These are phyloP conservation scores for Fusarium verticillioides DNA, from an alignment of 2,329 filamentous ascomycete genomes.

Conservation along the genomic window DNA sequence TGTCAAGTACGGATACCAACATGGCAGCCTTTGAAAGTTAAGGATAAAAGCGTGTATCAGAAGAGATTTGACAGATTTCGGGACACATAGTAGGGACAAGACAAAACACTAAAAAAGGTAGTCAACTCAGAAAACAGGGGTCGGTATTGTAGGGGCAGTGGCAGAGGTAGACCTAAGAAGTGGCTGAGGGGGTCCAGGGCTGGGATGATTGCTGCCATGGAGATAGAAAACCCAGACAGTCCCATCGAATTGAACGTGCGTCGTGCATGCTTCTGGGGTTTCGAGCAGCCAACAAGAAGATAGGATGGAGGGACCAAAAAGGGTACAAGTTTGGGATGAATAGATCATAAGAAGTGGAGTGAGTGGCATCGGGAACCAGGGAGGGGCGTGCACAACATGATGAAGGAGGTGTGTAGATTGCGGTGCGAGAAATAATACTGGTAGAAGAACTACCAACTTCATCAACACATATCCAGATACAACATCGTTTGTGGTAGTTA, in stretches of 20 bases:
- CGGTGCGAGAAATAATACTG: not conserved
- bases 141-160: constrained; percentile 9
- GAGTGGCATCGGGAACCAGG: constrained; percentile 38
- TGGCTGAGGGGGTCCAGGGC: constrained; percentile 32
- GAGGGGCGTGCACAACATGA: constrained; percentile 30
- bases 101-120: constrained; percentile 16
- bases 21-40: constrained; percentile 27
- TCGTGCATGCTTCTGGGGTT: constrained; percentile 25
- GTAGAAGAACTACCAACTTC: not conserved
- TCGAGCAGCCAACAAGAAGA: constrained; percentile 40
- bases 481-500: constrained; percentile 1
- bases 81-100: constrained; percentile 16
- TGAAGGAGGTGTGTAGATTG: constrained; percentile 6
- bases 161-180: constrained; percentile 30
- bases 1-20: constrained; percentile 45
- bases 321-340: constrained; percentile 34
- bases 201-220: constrained; percentile 10
- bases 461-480: constrained; percentile 5
- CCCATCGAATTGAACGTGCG: constrained; percentile 31
- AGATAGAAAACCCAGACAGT: constrained; percentile 22
- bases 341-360: constrained; percentile 42
- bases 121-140: constrained; percentile 20
- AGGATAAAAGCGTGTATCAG: constrained; percentile 55
- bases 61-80: constrained; percentile 49
- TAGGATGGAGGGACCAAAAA: constrained; percentile 34